Percentiles rank a stretch among this genome's conserved stretches.
Evolutionary conservation across 805 yeast genomes (phyloP).

Genomic region (Teunomyces panamensis): DNA sequence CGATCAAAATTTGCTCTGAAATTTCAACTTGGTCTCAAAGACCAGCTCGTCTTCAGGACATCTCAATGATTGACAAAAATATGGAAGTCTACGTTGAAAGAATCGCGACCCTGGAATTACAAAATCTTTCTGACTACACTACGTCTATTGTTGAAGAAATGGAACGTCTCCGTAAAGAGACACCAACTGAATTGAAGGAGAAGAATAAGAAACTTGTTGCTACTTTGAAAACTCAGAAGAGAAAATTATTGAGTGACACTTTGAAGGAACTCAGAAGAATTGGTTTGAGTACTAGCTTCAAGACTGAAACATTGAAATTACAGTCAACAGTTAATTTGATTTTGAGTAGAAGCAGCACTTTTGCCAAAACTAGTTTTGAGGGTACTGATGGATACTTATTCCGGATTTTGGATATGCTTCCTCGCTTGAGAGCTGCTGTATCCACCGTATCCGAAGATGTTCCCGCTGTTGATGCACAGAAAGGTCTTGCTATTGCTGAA

Average conservation of each 20-base stretch:
- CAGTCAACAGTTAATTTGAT: slow-evolving; percentile 64
- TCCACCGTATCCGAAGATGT: slow-evolving; percentile 65
- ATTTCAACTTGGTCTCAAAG: slow-evolving; percentile 54
- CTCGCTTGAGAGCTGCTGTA: slow-evolving; percentile 69
- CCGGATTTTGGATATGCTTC: slow-evolving; percentile 73
- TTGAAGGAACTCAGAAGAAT: slow-evolving; percentile 69
- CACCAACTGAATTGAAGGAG: slow-evolving; percentile 69
- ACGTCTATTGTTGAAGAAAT: slow-evolving; percentile 53
- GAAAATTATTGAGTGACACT: slow-evolving; percentile 71
- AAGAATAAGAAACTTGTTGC: slow-evolving; percentile 70
- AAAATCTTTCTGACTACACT: slow-evolving; percentile 55
- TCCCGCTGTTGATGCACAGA: slow-evolving; percentile 69
- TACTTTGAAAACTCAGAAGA: slow-evolving; percentile 76
- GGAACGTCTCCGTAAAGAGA: slow-evolving; percentile 64
- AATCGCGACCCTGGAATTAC: slow-evolving; percentile 35
- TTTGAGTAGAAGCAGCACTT: slow-evolving; percentile 51
- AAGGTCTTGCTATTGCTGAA: slow-evolving; percentile 75
- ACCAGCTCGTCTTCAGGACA: slow-evolving; percentile 54
- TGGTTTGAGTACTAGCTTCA: slow-evolving; percentile 69
- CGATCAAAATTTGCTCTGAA: slow-evolving; percentile 20
- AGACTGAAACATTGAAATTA: slow-evolving; percentile 59
- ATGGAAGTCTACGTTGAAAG: slow-evolving; percentile 48
- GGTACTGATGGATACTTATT: slow-evolving; percentile 55
- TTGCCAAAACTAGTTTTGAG: slow-evolving; percentile 34
- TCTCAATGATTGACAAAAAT: slow-evolving; percentile 48